Conservation (phyloP, 2,329 filamentous ascomycete species). For the Purpureocillium lavendulum region DNA sequence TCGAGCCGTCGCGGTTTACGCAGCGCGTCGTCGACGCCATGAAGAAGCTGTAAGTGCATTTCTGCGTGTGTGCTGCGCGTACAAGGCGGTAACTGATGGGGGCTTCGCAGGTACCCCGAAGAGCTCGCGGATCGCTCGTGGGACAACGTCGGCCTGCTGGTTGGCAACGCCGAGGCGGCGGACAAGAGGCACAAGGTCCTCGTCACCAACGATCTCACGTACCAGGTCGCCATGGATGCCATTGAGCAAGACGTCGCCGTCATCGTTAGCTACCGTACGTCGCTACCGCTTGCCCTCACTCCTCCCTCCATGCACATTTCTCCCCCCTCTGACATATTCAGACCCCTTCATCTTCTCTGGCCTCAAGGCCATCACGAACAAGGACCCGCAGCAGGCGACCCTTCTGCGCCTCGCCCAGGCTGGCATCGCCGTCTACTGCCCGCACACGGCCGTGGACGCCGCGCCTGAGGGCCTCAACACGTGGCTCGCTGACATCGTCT, state of each 20-base stretch:
- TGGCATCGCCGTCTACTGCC: constrained; percentile 91
- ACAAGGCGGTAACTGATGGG: too few relatives aligned
- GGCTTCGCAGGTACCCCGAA: constrained; percentile 87
- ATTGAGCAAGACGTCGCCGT: constrained; percentile 68
- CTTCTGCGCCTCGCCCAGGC: constrained; percentile 74
- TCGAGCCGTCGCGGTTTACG: constrained; percentile 32
- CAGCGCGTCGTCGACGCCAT: constrained; percentile 67
- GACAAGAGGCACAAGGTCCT: constrained; percentile 30
- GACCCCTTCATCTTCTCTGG: constrained; percentile 95
- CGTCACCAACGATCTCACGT: constrained; percentile 81
- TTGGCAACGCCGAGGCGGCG: constrained; percentile 32
- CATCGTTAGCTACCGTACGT: constrained; percentile 77
- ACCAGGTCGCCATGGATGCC: constrained; percentile 82
- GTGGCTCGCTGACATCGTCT: constrained; percentile 85
- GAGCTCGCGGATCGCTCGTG: constrained; percentile 81
- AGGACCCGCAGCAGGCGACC: constrained; percentile 78
- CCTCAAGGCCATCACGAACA: constrained; percentile 78
- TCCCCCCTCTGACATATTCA: constrained; percentile 24
- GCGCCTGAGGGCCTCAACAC: constrained; percentile 79
- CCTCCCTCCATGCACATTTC: neutral
- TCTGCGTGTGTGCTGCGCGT: too few relatives aligned
- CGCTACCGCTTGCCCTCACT: neutral
- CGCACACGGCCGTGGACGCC: constrained; percentile 90
- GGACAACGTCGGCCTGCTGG: constrained; percentile 90
- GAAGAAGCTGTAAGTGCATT: constrained; percentile 59